phyloP scores from a whole-genome alignment of 2,329 filamentous ascomycete genomes.

The Zymoseptoria ardabiliae region DNA sequence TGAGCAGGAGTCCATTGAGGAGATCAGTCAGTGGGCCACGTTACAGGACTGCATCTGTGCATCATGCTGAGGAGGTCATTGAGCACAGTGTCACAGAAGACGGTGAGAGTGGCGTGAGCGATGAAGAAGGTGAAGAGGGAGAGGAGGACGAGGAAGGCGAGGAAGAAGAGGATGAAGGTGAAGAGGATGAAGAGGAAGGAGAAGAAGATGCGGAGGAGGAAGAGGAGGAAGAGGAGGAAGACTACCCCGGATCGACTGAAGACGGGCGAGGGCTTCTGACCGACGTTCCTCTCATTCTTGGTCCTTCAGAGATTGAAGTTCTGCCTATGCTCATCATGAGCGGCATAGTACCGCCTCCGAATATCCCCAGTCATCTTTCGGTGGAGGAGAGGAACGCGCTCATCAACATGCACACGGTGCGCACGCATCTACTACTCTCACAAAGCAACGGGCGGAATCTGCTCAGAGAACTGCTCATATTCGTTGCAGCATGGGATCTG shows the following conservation, averaged over 20 bases:
- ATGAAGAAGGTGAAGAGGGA: slow-evolving; percentile 3
- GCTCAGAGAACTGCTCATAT: slow-evolving; percentile 82
- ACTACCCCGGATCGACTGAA: slow-evolving; percentile 54
- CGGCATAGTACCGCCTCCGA: slow-evolving; percentile 77
- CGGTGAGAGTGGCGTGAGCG: background rate
- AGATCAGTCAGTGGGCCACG: background rate
- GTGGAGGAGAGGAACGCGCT: slow-evolving; percentile 49
- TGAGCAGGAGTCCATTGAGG: slow-evolving; percentile 6
- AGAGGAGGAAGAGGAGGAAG: slow-evolving; percentile 66
- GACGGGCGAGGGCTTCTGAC: slow-evolving; percentile 78
- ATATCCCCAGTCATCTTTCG: slow-evolving; percentile 37
- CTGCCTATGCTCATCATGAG: slow-evolving; percentile 96
- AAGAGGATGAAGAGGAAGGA: slow-evolving; percentile 26
- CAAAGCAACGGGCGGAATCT: slow-evolving; percentile 87
- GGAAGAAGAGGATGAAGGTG: slow-evolving; percentile 18
- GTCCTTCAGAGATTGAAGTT: slow-evolving; percentile 91
- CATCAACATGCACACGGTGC: slow-evolving; percentile 78
- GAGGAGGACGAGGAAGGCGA: slow-evolving; percentile 13
- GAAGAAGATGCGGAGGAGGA: slow-evolving; percentile 56
- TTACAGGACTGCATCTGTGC: slow-evolving; percentile 3
- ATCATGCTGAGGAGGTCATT: background rate
- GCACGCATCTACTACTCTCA: slow-evolving; percentile 82
- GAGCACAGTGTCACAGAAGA: slow-evolving; percentile 1
- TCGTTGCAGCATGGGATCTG: slow-evolving; percentile 95
- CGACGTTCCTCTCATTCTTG: slow-evolving; percentile 88